phyloP scores from a whole-genome alignment of 345 rosid genomes.

The Linum tenue region DNA sequence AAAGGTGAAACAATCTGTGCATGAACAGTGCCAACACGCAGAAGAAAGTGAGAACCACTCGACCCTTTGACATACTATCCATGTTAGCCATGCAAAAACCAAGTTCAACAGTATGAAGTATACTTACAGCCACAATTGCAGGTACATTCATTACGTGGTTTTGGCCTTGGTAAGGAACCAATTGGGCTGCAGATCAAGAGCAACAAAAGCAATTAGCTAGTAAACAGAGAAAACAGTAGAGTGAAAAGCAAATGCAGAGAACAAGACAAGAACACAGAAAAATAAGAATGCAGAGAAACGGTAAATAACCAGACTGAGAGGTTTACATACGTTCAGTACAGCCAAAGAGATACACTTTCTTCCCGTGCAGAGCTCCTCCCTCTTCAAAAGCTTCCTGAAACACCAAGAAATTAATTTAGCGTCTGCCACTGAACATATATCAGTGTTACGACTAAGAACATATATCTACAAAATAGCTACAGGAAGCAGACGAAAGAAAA shows the following conservation, averaged over 20 bases:
- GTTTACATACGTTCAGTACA: slow-evolving; percentile 82
- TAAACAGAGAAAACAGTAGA: not conserved
- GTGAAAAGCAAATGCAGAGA: slow-evolving; percentile 1
- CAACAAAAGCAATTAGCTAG: not conserved
- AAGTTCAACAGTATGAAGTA: not conserved
- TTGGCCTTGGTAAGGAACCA: slow-evolving; percentile 50
- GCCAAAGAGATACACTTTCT: slow-evolving; percentile 77
- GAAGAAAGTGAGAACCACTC: not conserved
- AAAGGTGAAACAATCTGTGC: slow-evolving; percentile 76
- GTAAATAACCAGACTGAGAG: not conserved
- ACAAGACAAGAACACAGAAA: not conserved
- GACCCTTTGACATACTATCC: not conserved
- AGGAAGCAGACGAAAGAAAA: not conserved
- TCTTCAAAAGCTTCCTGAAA: slow-evolving; percentile 79
- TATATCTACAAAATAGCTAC: slow-evolving; percentile 6
- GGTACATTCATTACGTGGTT: slow-evolving; percentile 56
- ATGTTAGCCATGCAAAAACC: not conserved
- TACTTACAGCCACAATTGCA: slow-evolving; percentile 81
- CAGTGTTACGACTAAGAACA: not conserved
- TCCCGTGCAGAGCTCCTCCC: slow-evolving; percentile 61
- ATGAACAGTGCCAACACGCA: slow-evolving; percentile 5
- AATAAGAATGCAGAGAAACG: not conserved
- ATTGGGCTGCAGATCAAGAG: slow-evolving; percentile 65
- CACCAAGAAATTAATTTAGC: slow-evolving; percentile 14
- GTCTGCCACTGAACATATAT: not conserved